These are phyloP conservation scores for Paecilomyces niveus DNA, from an alignment of 2,329 filamentous ascomycete genomes.

Conservation along the genomic window DNA sequence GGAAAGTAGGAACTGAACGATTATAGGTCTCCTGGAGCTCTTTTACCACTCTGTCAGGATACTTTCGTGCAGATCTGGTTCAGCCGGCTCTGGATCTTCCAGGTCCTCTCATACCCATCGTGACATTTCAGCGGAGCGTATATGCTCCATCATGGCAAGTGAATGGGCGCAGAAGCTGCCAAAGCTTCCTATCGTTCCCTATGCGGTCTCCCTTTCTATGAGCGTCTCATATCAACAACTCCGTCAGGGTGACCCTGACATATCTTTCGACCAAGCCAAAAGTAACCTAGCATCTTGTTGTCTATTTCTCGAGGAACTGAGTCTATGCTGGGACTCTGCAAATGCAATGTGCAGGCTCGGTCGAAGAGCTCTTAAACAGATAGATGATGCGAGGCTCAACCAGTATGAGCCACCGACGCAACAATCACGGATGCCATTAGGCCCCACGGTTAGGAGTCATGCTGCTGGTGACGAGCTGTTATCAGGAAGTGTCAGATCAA, in stretches of 20 bases:
- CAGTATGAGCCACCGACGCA: not conserved
- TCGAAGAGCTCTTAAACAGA: constrained; percentile 28
- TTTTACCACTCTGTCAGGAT: constrained; percentile 53
- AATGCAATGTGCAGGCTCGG: constrained; percentile 36
- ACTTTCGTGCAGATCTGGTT: constrained; percentile 45
- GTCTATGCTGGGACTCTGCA: constrained; percentile 32
- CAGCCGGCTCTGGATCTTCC: constrained; percentile 35
- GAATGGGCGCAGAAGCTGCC: constrained; percentile 41
- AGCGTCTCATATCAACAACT: constrained; percentile 52
- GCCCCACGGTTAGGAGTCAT: not conserved
- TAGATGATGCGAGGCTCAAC: constrained; percentile 10
- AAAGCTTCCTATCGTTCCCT: constrained; percentile 49
- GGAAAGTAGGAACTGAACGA: not conserved
- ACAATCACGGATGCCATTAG: not conserved
- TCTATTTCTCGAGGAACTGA: constrained; percentile 25
- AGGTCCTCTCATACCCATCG: constrained; percentile 48
- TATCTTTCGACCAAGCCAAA: constrained; percentile 28
- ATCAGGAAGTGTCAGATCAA: not conserved
- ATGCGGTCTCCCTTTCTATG: constrained; percentile 49
- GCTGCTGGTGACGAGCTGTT: not conserved
- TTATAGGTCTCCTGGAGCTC: constrained; percentile 44
- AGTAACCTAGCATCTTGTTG: constrained; percentile 29
- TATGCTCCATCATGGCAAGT: constrained; percentile 45
- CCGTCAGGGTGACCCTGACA: constrained; percentile 43
- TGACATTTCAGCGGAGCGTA: constrained; percentile 48